Conservation (phyloP, 176 grass and related monocot species). For the Bonia amplexicaulis region DNA sequence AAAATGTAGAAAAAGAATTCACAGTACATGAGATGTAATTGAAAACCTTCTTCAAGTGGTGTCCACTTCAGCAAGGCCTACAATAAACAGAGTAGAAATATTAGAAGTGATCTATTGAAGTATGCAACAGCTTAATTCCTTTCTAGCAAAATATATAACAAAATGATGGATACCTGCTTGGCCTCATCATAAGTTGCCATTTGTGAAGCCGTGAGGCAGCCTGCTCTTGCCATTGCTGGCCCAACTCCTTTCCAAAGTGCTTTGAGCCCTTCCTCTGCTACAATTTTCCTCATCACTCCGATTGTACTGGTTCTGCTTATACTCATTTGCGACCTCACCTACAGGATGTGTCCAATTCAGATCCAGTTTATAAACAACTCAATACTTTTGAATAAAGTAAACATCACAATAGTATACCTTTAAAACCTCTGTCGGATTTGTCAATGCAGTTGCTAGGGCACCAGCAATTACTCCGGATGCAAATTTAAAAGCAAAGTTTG, state of each 20-base stretch:
- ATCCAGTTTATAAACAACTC: neutral
- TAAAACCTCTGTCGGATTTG: slow-evolving; percentile 82
- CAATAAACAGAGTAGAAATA: slow-evolving; percentile 15
- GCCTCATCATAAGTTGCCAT: slow-evolving; percentile 93
- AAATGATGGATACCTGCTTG: slow-evolving; percentile 51
- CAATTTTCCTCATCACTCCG: slow-evolving; percentile 58
- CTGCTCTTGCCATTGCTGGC: slow-evolving; percentile 89
- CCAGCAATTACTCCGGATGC: slow-evolving; percentile 82
- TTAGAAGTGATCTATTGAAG: neutral
- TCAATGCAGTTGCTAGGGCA: slow-evolving; percentile 68
- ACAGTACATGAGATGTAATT: slow-evolving; percentile 91
- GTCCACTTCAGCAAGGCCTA: slow-evolving; percentile 84
- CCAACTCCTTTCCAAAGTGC: slow-evolving; percentile 98
- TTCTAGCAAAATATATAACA: neutral
- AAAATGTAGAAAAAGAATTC: slow-evolving; percentile 35
- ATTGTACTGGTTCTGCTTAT: slow-evolving; percentile 47
- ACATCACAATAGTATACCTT: slow-evolving; percentile 50
- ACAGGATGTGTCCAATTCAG: slow-evolving; percentile 16
- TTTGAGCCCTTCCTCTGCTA: slow-evolving; percentile 65
- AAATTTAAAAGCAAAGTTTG: slow-evolving; percentile 79
- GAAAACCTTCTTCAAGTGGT: slow-evolving; percentile 76
- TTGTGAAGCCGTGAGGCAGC: slow-evolving; percentile 90
- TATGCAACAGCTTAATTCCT: neutral
- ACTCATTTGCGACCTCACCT: slow-evolving; percentile 92
- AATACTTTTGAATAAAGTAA: slow-evolving; percentile 13